Evolutionary conservation across 1,284 basidiomycete species (phyloP).

Genomic region (Cerrena zonata): DNA sequence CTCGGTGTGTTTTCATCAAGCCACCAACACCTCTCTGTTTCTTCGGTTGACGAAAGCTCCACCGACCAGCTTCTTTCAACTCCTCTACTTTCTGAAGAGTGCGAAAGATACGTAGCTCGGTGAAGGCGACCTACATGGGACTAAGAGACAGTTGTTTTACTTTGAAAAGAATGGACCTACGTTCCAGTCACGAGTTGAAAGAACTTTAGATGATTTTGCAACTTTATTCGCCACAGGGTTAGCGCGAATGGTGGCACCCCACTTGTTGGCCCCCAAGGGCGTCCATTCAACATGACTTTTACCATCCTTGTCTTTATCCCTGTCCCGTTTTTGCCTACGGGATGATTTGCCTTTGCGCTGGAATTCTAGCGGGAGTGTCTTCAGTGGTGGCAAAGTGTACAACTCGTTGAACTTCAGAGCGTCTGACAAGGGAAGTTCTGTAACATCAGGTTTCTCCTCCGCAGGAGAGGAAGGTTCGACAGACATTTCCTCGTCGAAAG

Average conservation of each 20-base stretch:
- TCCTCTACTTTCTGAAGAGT: slow-evolving; percentile 83
- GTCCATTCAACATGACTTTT: slow-evolving; percentile 45
- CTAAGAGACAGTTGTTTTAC: background rate
- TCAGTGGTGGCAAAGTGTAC: slow-evolving; percentile 60
- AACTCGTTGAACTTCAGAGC: slow-evolving; percentile 33
- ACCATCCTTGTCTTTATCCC: slow-evolving; percentile 39
- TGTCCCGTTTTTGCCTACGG: slow-evolving; percentile 47
- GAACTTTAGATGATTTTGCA: slow-evolving; percentile 63
- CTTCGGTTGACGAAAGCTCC: slow-evolving; percentile 95
- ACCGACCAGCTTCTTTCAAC: slow-evolving; percentile 76
- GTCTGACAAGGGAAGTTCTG: background rate
- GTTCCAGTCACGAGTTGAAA: slow-evolving; percentile 74
- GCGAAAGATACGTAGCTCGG: slow-evolving; percentile 70
- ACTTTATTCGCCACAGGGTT: slow-evolving; percentile 72
- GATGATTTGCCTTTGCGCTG: slow-evolving; percentile 52
- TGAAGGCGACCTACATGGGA: slow-evolving; percentile 62
- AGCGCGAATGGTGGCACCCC: slow-evolving; percentile 62
- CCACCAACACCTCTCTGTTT: slow-evolving; percentile 82
- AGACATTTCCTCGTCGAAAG: slow-evolving; percentile 1
- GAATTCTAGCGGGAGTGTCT: slow-evolving; percentile 57
- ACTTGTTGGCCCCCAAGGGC: slow-evolving; percentile 64
- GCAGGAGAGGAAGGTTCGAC: slow-evolving; percentile 12
- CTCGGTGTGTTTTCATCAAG: slow-evolving; percentile 86
- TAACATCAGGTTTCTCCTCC: slow-evolving; percentile 17
- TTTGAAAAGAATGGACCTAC: slow-evolving; percentile 38